Percentiles rank a stretch among this genome's conserved stretches.
These are phyloP conservation scores for Fusarium sambucinum DNA, from an alignment of 2,329 filamentous ascomycete species.

Conservation along the genomic window DNA sequence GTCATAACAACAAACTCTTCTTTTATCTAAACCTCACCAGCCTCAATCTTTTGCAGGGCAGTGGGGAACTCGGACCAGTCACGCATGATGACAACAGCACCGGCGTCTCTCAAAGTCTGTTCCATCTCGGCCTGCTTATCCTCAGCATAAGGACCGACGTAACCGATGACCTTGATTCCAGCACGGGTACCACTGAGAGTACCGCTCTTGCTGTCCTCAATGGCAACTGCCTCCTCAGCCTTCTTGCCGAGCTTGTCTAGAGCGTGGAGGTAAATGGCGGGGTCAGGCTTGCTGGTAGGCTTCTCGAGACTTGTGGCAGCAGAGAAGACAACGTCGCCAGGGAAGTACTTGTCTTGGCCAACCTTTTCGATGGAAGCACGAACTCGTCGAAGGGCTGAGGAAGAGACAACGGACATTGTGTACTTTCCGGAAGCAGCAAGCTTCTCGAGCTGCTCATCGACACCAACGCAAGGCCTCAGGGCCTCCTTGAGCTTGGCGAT, in stretches of 20 bases:
- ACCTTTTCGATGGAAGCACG: conserved; percentile 83
- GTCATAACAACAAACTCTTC: conserved; percentile 22
- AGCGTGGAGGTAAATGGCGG: conserved; percentile 86
- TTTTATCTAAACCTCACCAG: conserved; percentile 49
- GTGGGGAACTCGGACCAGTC: conserved; percentile 69
- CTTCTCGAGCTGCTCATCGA: conserved; percentile 74
- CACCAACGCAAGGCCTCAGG: conserved; percentile 76
- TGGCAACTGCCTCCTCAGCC: conserved; percentile 78
- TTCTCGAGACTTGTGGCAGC: conserved; percentile 81
- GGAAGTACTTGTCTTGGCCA: conserved; percentile 83
- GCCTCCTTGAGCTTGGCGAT: conserved; percentile 81
- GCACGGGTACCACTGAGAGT: conserved; percentile 80
- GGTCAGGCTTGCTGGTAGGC: conserved; percentile 92
- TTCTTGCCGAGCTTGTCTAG: conserved; percentile 79
- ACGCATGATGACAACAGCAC: conserved; percentile 72
- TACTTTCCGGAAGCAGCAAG: conserved; percentile 73
- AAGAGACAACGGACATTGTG: conserved; percentile 82
- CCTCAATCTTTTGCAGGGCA: conserved; percentile 61
- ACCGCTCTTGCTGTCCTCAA: conserved; percentile 91
- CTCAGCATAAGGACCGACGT: conserved; percentile 81
- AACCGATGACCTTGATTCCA: conserved; percentile 83
- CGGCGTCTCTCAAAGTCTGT: conserved; percentile 69
- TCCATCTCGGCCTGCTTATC: conserved; percentile 75
- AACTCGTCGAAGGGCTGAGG: conserved; percentile 82
- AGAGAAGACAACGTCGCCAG: conserved; percentile 79